These are phyloP conservation scores for Ramaria sp. DNA, from an alignment of 768 basidiomycete genomes.

Conservation along the genomic window DNA sequence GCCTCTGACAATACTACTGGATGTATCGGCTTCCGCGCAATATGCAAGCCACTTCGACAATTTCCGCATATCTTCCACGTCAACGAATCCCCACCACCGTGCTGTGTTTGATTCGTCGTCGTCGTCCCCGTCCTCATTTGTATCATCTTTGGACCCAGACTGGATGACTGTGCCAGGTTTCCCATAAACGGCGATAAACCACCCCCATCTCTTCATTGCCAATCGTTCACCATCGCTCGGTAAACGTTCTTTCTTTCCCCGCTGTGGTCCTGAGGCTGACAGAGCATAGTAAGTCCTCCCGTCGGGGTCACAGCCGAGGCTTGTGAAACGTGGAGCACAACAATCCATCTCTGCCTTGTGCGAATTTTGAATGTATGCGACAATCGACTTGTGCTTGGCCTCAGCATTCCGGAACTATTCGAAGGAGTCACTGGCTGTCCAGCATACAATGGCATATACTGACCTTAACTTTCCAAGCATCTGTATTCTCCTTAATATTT, in stretches of 20 bases:
- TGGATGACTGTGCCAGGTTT: slow-evolving; percentile 28
- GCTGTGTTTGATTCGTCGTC: slow-evolving; percentile 31
- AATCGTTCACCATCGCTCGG: slow-evolving; percentile 40
- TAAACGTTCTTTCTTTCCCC: slow-evolving; percentile 11
- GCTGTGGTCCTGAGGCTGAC: slow-evolving; percentile 26
- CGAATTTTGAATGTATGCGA: slow-evolving; percentile 35
- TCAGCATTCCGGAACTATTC: slow-evolving; percentile 11
- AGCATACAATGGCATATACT: background rate
- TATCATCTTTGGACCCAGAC: slow-evolving; percentile 15
- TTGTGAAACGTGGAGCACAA: slow-evolving; percentile 41
- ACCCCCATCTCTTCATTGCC: slow-evolving; percentile 52
- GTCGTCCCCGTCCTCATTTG: slow-evolving; percentile 17
- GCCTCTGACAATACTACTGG: slow-evolving; percentile 15
- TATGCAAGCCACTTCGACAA: slow-evolving; percentile 56
- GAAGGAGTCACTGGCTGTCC: background rate
- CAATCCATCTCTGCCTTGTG: slow-evolving; percentile 37
- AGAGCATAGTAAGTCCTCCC: slow-evolving; percentile 61
- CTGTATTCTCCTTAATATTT: slow-evolving; percentile 4
- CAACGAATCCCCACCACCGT: slow-evolving; percentile 71
- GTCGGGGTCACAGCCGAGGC: slow-evolving; percentile 59
- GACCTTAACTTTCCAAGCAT: slow-evolving; percentile 13
- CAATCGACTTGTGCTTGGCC: slow-evolving; percentile 37
- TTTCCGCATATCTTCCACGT: slow-evolving; percentile 52
- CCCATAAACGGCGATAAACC: slow-evolving; percentile 73
- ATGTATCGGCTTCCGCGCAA: slow-evolving; percentile 26